Percentiles rank a stretch among this genome's conserved stretches.
These are phyloP conservation scores for Friedmanniomyces simplex DNA, from an alignment of 495 filamentous ascomycete genomes.

Conservation along the genomic window DNA sequence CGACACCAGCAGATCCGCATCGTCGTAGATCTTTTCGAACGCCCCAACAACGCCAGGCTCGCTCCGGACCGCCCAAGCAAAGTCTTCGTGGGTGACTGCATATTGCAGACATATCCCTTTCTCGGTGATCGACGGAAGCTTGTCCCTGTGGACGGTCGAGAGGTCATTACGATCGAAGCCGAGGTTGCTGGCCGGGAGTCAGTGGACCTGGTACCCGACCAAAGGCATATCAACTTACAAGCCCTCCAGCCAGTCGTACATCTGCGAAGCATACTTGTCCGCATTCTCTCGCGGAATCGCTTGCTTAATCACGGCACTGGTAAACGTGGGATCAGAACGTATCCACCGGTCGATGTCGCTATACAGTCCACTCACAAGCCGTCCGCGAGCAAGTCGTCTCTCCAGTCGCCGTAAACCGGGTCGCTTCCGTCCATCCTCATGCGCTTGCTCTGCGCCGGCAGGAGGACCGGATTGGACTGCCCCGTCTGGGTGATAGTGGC, in stretches of 20 bases:
- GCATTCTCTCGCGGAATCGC: conserved; percentile 36
- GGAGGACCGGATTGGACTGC: neutral
- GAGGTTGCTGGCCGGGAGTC: conserved; percentile 23
- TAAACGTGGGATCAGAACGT: neutral
- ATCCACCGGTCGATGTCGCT: neutral
- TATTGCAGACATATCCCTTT: conserved; percentile 27
- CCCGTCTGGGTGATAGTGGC: conserved; percentile 9
- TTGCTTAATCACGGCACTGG: conserved; percentile 35
- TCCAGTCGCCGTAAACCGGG: conserved; percentile 13
- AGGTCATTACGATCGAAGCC: conserved; percentile 32
- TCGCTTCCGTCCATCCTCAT: conserved; percentile 14
- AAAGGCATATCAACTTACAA: conserved; percentile 25
- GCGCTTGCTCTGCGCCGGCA: neutral
- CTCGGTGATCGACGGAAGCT: conserved; percentile 25
- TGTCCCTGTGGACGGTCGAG: conserved; percentile 29
- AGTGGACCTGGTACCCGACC: neutral
- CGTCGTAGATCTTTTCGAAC: conserved; percentile 36
- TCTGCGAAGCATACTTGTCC: conserved; percentile 29
- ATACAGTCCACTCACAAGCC: conserved; percentile 26
- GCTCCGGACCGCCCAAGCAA: conserved; percentile 34
- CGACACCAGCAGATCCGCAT: conserved; percentile 37
- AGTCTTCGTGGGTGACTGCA: conserved; percentile 36
- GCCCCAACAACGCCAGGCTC: conserved; percentile 36
- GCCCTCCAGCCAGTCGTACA: conserved; percentile 33
- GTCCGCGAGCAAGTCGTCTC: conserved; percentile 31